Evolutionary conservation across 2,329 filamentous ascomycete genomes (phyloP).

Genomic region (Exophiala alcalophila): DNA sequence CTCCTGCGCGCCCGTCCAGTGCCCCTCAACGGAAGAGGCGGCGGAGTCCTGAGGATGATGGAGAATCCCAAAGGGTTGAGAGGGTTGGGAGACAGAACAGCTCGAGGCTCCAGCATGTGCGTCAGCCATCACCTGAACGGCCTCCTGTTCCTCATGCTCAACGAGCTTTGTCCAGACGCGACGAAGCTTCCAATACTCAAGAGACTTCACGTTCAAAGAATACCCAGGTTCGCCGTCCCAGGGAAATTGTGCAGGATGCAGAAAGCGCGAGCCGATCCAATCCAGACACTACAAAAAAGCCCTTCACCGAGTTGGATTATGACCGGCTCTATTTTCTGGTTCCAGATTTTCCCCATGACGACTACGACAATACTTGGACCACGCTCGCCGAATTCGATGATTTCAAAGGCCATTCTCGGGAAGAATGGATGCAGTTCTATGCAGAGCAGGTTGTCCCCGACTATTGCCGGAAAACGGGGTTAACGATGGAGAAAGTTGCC

Average conservation of each 20-base stretch:
- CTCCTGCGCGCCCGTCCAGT: not conserved
- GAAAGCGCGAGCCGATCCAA: too few relatives aligned
- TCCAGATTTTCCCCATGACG: conserved; percentile 27
- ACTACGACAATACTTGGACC: conserved; percentile 30
- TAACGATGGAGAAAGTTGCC: conserved; percentile 15
- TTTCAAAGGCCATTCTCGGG: conserved; percentile 12
- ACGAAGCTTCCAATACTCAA: too few relatives aligned
- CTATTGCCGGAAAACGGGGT: conserved; percentile 24
- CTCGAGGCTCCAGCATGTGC: too few relatives aligned
- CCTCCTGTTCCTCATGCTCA: too few relatives aligned
- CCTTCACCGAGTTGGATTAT: conserved; percentile 31
- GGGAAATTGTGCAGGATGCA: too few relatives aligned
- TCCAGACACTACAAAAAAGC: too few relatives aligned
- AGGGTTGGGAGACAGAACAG: not conserved
- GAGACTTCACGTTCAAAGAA: too few relatives aligned
- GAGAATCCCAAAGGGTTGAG: not conserved
- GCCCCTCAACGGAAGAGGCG: conserved; percentile 7
- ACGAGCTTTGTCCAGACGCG: too few relatives aligned
- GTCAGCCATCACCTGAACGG: too few relatives aligned
- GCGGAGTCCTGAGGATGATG: conserved; percentile 9
- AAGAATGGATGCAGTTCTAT: conserved; percentile 28
- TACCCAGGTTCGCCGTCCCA: too few relatives aligned
- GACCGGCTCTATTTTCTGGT: conserved; percentile 29
- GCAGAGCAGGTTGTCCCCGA: conserved; percentile 25
- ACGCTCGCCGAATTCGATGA: conserved; percentile 28